Evolutionary conservation across 208 protist species (phyloP).

Genomic region (Trichomonas tenax): DNA sequence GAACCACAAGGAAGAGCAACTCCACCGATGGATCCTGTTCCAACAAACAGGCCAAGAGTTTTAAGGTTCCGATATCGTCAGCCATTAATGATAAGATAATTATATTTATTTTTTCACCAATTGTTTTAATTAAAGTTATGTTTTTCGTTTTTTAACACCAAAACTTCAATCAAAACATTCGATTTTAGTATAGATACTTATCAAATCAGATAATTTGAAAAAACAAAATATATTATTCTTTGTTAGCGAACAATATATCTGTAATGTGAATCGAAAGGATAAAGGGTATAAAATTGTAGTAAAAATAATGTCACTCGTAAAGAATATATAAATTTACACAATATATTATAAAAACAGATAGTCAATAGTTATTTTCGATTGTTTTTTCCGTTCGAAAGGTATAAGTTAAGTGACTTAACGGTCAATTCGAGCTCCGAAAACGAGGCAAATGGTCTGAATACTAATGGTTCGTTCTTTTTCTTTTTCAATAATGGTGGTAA

Average conservation of each 20-base stretch:
- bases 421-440: not conserved
- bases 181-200: too few relatives aligned
- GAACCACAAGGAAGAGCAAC: not conserved
- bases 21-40: not conserved
- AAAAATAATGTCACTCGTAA: too few relatives aligned
- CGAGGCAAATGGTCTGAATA: not conserved
- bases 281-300: too few relatives aligned
- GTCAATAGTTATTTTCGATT: not conserved
- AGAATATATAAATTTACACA: too few relatives aligned
- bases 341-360: too few relatives aligned
- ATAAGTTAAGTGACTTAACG: not conserved
- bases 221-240: too few relatives aligned
- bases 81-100: not conserved
- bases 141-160: not conserved
- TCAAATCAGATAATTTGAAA: too few relatives aligned
- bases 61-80: not conserved
- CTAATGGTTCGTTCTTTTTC: not conserved
- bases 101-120: not conserved
- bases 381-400: not conserved
- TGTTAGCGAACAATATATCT: too few relatives aligned
- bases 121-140: not conserved
- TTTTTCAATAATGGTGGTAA: not conserved
- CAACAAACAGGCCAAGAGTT: not conserved
- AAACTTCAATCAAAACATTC: too few relatives aligned
- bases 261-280: too few relatives aligned